These are phyloP conservation scores for Ophiognomonia clavigignenti-juglandacearum DNA, from an alignment of 2,329 filamentous ascomycete species.

Conservation along the genomic window DNA sequence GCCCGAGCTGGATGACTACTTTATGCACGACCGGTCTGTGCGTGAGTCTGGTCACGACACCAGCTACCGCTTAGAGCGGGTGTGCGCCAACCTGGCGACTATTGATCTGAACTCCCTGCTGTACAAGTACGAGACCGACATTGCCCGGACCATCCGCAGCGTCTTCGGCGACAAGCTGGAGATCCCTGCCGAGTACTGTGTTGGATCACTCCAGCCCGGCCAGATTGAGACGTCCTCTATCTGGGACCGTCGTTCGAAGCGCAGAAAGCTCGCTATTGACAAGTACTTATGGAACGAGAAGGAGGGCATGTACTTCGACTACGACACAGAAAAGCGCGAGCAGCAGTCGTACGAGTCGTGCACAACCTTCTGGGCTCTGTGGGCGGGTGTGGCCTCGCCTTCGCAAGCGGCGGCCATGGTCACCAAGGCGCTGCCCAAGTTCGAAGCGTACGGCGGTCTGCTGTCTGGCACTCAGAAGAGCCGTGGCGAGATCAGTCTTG, in stretches of 20 bases:
- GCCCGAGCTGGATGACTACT: constrained; percentile 90
- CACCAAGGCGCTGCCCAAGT: constrained; percentile 72
- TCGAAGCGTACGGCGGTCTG: constrained; percentile 83
- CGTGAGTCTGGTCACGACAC: constrained; percentile 97
- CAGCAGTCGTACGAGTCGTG: constrained; percentile 83
- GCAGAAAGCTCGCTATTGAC: constrained; percentile 80
- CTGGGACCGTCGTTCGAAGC: constrained; percentile 86
- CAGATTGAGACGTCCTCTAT: constrained; percentile 75
- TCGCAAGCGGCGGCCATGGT: constrained; percentile 84
- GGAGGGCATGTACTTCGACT: constrained; percentile 97
- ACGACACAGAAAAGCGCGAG: constrained; percentile 77
- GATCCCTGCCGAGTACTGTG: constrained; percentile 80
- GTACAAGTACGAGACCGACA: constrained; percentile 97
- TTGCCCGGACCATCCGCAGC: constrained; percentile 77
- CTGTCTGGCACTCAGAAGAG: constrained; percentile 87
- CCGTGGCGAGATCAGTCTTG: constrained; percentile 71
- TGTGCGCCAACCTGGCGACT: constrained; percentile 84
- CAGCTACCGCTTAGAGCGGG: constrained; percentile 82
- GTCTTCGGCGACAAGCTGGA: constrained; percentile 77
- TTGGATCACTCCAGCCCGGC: constrained; percentile 59
- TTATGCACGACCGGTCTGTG: constrained; percentile 91
- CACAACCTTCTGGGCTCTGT: constrained; percentile 96
- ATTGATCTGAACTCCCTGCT: constrained; percentile 92
- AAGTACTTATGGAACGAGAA: constrained; percentile 91
- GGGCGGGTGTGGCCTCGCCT: constrained; percentile 84